phyloP scores from a whole-genome alignment of 768 basidiomycete species.

The Amanita inopinata region DNA sequence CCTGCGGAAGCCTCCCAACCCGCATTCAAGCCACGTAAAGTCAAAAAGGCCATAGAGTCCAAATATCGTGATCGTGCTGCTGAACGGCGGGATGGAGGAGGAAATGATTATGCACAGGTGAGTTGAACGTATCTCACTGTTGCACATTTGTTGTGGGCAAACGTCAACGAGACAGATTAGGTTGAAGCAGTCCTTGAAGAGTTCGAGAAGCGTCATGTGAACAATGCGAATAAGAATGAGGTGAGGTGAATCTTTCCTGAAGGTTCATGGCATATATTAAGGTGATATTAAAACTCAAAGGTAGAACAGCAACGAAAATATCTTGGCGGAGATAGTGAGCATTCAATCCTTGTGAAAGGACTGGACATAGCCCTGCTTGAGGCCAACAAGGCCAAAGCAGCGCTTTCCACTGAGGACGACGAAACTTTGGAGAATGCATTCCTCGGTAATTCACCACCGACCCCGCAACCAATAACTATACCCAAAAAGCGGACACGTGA shows the following conservation, averaged over 20 bases:
- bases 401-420: conserved; percentile 52
- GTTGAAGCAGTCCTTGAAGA: conserved; percentile 77
- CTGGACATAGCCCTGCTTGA: conserved; percentile 82
- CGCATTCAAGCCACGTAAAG: conserved; percentile 74
- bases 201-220: conserved; percentile 59
- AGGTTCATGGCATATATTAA: too few species aligned
- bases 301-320: conserved; percentile 67
- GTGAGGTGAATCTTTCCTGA: too few species aligned
- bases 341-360: conserved; percentile 83
- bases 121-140: conserved; percentile 7
- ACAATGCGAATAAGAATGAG: conserved; percentile 43
- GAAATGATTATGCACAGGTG: conserved; percentile 69
- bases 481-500: conserved; percentile 68
- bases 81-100: conserved; percentile 57
- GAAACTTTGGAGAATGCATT: conserved; percentile 76
- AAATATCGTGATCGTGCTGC: conserved; percentile 70
- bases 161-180: conserved; percentile 23
- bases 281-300: conserved; percentile 32
- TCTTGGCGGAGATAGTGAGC: conserved; percentile 78
- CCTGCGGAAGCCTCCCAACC: conserved; percentile 42
- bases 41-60: conserved; percentile 45
- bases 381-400: conserved; percentile 64
- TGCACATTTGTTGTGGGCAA: background rate
- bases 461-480: conserved; percentile 7
- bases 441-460: conserved; percentile 26